Percentiles rank a stretch among this genome's conserved stretches.
Evolutionary conservation across 805 yeast genomes (phyloP).

Genomic region (Scheffersomyces amazonensis): DNA sequence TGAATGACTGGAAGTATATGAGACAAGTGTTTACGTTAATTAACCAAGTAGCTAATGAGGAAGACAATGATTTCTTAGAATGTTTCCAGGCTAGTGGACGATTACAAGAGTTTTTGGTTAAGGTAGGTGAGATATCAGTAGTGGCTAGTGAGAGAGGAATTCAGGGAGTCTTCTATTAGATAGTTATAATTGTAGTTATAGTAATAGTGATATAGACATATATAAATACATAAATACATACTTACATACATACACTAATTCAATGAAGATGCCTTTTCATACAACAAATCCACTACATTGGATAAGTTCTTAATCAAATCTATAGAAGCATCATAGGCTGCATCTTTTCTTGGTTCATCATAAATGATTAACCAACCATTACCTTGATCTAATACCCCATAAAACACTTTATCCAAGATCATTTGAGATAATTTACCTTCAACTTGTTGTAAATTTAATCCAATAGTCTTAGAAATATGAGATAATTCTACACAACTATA

Average conservation of each 20-base stretch:
- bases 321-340: constrained; percentile 82
- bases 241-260: constrained; percentile 49
- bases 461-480: constrained; percentile 84
- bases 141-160: constrained; percentile 45
- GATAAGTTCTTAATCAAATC: constrained; percentile 86
- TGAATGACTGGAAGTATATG: constrained; percentile 43
- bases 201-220: constrained; percentile 1
- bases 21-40: constrained; percentile 59
- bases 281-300: constrained; percentile 81
- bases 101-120: constrained; percentile 49
- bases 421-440: constrained; percentile 94
- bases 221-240: too few species aligned
- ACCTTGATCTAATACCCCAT: constrained; percentile 97
- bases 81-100: constrained; percentile 59
- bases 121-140: constrained; percentile 58
- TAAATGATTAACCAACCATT: constrained; percentile 95
- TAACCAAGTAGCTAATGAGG: constrained; percentile 65
- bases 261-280: constrained; percentile 87
- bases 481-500: constrained; percentile 93
- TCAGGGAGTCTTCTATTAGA: constrained; percentile 37
- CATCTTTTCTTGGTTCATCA: constrained; percentile 85
- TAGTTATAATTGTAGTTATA: constrained; percentile 3
- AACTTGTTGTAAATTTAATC: constrained; percentile 80
- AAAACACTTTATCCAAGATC: constrained; percentile 93
- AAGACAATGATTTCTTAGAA: constrained; percentile 51